Percentiles rank a stretch among this genome's conserved stretches.
Conservation (phyloP, 805 yeast species). For the Saccharomyces jurei region DNA sequence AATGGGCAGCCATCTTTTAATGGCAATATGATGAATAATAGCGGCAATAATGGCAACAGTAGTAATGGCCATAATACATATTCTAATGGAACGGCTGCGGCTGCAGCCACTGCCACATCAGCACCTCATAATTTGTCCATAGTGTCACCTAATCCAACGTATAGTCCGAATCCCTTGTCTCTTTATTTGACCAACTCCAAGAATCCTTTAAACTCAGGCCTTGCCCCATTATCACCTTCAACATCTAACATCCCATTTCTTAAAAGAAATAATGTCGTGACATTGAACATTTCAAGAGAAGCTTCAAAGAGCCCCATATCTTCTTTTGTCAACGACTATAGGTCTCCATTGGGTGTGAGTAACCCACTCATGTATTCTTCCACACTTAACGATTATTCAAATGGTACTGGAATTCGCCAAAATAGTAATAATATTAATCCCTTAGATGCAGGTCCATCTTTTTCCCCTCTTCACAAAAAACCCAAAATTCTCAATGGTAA, state of each 20-base stretch:
- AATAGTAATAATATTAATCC: not conserved
- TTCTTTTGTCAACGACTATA: conserved; percentile 14
- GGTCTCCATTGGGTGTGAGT: conserved; percentile 17
- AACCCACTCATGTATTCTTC: conserved; percentile 15
- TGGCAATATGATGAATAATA: not conserved
- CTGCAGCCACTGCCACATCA: not conserved
- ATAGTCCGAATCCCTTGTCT: conserved; percentile 17
- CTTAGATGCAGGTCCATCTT: not conserved
- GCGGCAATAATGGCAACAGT: not conserved
- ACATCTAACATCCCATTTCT: conserved; percentile 20
- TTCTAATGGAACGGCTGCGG: not conserved
- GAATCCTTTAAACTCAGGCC: not conserved
- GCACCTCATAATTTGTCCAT: conserved; percentile 6
- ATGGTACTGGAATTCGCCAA: conserved; percentile 6
- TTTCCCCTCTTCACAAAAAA: not conserved
- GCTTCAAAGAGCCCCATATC: conserved; percentile 22
- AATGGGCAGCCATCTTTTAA: not conserved
- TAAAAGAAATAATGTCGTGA: conserved; percentile 19
- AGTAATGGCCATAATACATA: not conserved
- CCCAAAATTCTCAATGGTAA: not conserved
- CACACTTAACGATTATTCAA: conserved; percentile 5
- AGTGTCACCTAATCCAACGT: conserved; percentile 20
- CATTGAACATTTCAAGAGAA: conserved; percentile 21
- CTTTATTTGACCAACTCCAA: conserved; percentile 2
- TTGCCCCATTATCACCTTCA: conserved; percentile 2